Conservation (phyloP, 768 basidiomycete species). For the Russula olivacea region DNA sequence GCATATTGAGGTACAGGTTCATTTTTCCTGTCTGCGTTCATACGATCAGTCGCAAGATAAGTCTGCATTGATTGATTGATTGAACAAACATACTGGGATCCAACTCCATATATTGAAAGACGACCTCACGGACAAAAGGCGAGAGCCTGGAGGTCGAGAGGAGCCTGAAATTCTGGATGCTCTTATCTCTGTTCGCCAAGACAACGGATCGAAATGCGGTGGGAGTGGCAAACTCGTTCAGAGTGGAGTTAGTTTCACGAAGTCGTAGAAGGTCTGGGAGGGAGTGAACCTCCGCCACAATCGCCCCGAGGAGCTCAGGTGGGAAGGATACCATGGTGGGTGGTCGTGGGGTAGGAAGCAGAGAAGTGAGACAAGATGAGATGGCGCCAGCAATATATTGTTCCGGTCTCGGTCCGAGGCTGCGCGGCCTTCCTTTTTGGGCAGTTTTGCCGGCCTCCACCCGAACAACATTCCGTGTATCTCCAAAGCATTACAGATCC, state of each 20-base stretch:
- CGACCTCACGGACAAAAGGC: background rate
- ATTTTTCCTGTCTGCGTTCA: background rate
- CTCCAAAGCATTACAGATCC: background rate
- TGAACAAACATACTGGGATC: background rate
- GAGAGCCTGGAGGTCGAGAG: background rate
- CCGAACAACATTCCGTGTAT: too few species aligned
- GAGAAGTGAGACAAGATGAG: background rate
- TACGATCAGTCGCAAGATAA: background rate
- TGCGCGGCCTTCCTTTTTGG: background rate
- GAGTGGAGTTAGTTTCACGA: background rate
- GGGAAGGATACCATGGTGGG: constrained; percentile 9
- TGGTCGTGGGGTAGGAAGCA: background rate
- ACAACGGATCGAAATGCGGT: constrained; percentile 3
- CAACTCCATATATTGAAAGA: constrained; percentile 10
- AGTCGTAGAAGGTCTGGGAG: background rate
- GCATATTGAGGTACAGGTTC: background rate
- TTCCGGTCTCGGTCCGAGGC: background rate
- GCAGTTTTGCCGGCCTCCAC: background rate
- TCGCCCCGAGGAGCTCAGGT: background rate
- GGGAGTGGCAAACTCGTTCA: constrained; percentile 12
- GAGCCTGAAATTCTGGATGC: background rate
- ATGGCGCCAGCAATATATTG: background rate
- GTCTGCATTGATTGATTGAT: background rate
- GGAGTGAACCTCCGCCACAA: background rate
- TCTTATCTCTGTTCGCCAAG: background rate